phyloP scores from a whole-genome alignment of 1,284 basidiomycete genomes.

The Heterobasidion annosum region DNA sequence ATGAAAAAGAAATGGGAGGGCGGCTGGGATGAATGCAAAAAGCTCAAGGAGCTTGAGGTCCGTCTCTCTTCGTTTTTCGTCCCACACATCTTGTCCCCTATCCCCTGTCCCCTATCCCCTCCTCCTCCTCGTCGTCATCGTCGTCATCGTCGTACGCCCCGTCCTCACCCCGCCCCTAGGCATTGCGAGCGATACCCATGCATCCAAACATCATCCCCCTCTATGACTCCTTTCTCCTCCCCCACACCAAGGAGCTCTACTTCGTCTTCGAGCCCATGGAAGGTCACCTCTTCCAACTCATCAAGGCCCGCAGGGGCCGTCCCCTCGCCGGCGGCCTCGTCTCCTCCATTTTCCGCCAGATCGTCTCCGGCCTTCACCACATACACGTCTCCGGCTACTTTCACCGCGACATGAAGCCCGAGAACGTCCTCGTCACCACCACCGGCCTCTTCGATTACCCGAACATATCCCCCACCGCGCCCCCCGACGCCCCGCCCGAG shows the following conservation, averaged over 20 bases:
- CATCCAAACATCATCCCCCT: conserved; percentile 98
- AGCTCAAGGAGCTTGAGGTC: conserved; percentile 94
- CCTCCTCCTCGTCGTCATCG: conserved; percentile 8
- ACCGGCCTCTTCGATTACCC: conserved; percentile 94
- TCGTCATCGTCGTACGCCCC: too few relatives aligned
- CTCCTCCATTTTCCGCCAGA: conserved; percentile 92
- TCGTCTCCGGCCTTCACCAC: conserved; percentile 85
- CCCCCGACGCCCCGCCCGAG: conserved; percentile 57
- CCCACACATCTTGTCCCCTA: conserved; percentile 5
- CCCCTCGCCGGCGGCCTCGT: conserved; percentile 92
- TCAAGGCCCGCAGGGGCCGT: conserved; percentile 92
- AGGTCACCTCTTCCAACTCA: conserved; percentile 98
- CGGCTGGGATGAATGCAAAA: conserved; percentile 95
- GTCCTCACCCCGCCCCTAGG: conserved; percentile 38
- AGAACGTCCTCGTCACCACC: conserved; percentile 99
- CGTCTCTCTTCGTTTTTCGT: conserved; percentile 18
- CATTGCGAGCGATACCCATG: conserved; percentile 86
- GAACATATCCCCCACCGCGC: conserved; percentile 56
- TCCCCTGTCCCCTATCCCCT: not conserved
- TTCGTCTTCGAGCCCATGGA: conserved; percentile 99
- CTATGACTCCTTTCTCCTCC: conserved; percentile 97
- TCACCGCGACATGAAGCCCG: conserved; percentile 99
- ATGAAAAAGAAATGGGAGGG: conserved; percentile 98
- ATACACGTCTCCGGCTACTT: conserved; percentile 94
- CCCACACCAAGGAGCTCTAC: conserved; percentile 90